Conservation (phyloP, 805 yeast genomes). For the Maudiozyma bulderi region DNA sequence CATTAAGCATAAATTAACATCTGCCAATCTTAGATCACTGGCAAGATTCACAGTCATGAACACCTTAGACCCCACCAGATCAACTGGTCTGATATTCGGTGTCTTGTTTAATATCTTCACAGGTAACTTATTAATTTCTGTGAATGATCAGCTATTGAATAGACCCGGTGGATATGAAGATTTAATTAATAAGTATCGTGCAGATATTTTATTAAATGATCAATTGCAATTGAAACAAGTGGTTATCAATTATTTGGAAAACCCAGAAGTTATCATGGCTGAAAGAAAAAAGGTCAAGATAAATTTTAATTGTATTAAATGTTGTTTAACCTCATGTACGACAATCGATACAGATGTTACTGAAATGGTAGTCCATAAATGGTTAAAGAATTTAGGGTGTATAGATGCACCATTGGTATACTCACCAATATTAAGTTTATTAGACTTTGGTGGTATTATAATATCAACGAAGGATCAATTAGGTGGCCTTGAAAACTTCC, state of each 20-base stretch:
- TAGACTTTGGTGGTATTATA: constrained; percentile 95
- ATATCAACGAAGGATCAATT: constrained; percentile 88
- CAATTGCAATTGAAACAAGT: constrained; percentile 83
- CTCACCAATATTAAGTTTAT: constrained; percentile 78
- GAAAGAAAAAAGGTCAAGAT: constrained; percentile 68
- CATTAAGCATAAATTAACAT: constrained; percentile 11
- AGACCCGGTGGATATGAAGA: constrained; percentile 83
- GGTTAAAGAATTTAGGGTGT: constrained; percentile 87
- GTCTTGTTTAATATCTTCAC: constrained; percentile 71
- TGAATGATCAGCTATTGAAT: constrained; percentile 63
- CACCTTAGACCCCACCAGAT: constrained; percentile 60
- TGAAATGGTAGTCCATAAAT: constrained; percentile 78
- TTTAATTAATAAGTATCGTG: constrained; percentile 58
- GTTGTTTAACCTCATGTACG: constrained; percentile 83
- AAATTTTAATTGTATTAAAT: constrained; percentile 68
- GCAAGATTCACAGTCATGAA: constrained; percentile 47
- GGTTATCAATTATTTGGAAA: constrained; percentile 83
- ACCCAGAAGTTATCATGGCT: constrained; percentile 67
- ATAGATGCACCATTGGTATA: constrained; percentile 62
- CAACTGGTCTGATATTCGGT: constrained; percentile 81
- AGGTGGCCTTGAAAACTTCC: constrained; percentile 25
- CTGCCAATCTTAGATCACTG: constrained; percentile 9
- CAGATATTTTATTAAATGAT: constrained; percentile 71
- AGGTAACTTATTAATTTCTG: constrained; percentile 75
- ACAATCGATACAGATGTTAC: constrained; percentile 91